Evolutionary conservation across 1,139 yeast genomes (phyloP).

Genomic region (Kodamaea plutei): DNA sequence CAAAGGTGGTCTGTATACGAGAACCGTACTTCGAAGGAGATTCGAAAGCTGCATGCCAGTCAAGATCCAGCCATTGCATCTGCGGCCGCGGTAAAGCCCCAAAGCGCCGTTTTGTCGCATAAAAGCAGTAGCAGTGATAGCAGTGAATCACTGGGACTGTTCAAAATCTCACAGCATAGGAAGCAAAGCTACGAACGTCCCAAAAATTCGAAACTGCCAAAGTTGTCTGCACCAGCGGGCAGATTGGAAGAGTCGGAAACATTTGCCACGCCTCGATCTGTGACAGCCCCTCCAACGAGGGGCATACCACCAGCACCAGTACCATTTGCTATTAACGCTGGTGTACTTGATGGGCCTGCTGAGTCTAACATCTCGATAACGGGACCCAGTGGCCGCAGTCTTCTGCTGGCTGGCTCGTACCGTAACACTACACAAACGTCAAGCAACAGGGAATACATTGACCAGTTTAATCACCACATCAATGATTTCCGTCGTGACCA

Average conservation of each 20-base stretch:
- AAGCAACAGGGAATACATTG: constrained; percentile 9
- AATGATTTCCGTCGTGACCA: constrained; percentile 14
- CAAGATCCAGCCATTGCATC: background rate
- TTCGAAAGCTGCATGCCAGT: background rate
- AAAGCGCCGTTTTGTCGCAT: constrained; percentile 2
- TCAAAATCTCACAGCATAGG: background rate
- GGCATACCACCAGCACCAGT: background rate
- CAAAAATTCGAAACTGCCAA: background rate
- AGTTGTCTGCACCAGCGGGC: background rate
- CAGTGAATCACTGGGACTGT: constrained; percentile 1
- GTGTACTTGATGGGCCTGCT: background rate
- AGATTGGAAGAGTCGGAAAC: background rate
- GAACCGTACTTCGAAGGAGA: constrained; percentile 11
- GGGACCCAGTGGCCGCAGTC: background rate
- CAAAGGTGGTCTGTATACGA: constrained; percentile 29
- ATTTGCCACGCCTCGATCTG: background rate
- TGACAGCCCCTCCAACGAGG: background rate
- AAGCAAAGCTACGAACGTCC: background rate
- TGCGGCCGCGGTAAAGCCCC: constrained; percentile 3
- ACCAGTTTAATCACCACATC: constrained; percentile 12
- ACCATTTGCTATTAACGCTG: background rate
- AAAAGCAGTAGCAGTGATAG: constrained; percentile 5
- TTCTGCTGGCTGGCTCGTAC: constrained; percentile 1
- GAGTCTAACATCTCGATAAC: background rate
- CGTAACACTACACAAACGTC: constrained; percentile 1